Percentiles rank a stretch among this genome's conserved stretches.
These are phyloP conservation scores for Cladorrhinum sp. DNA, from an alignment of 2,329 filamentous ascomycete genomes.

Conservation along the genomic window DNA sequence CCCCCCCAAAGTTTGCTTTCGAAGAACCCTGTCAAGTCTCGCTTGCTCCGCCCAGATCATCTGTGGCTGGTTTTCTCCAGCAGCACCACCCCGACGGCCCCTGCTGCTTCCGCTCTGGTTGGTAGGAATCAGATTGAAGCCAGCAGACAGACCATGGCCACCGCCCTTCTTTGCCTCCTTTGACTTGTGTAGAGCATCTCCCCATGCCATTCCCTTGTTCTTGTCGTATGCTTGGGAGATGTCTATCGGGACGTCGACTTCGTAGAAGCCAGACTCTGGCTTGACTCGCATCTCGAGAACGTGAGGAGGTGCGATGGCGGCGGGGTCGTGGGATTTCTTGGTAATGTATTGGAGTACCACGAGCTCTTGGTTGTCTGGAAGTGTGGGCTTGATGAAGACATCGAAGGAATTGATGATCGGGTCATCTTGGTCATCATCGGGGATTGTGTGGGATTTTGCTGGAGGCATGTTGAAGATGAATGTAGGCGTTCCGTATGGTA, in stretches of 20 bases:
- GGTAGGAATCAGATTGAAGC: not conserved
- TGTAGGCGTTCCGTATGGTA: not conserved
- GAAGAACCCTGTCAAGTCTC: not conserved
- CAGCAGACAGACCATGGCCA: not conserved
- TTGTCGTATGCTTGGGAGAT: not conserved
- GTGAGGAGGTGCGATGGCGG: not conserved
- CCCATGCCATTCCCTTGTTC: not conserved
- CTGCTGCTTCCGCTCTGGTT: not conserved
- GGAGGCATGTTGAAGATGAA: not conserved
- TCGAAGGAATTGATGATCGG: not conserved
- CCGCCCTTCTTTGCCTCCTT: not conserved
- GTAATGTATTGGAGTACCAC: not conserved
- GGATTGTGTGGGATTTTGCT: not conserved
- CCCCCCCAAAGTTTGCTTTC: not conserved
- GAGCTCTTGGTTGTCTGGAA: not conserved
- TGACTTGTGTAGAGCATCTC: not conserved
- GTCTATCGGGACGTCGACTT: not conserved
- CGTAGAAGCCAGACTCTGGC: not conserved
- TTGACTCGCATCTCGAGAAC: not conserved
- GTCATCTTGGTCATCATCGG: not conserved
- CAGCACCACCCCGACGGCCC: not conserved
- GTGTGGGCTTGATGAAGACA: not conserved
- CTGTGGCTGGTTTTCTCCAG: not conserved
- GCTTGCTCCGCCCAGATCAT: not conserved
- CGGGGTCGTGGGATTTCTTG: not conserved